Percentiles rank a stretch among this genome's conserved stretches.
phyloP scores from a whole-genome alignment of 1,284 basidiomycete genomes.

The Puccinia horiana region DNA sequence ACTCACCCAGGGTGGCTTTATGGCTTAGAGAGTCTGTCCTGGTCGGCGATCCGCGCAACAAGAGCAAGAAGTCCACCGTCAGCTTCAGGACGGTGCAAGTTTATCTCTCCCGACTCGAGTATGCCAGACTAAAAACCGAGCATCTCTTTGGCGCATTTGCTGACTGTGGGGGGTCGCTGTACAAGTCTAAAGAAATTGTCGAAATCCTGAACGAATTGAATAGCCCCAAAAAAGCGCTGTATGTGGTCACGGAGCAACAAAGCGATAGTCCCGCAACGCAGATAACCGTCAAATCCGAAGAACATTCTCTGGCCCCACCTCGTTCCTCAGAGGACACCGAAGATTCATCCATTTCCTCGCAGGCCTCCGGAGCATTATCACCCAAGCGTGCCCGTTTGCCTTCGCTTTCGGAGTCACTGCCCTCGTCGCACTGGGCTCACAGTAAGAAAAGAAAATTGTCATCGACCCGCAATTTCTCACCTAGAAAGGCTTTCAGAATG shows the following conservation, averaged over 20 bases:
- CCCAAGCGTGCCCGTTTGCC: background rate
- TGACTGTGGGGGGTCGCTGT: conserved; percentile 11
- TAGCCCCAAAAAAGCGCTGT: background rate
- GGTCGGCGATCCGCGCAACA: conserved; percentile 12
- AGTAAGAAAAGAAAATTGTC: conserved; percentile 8
- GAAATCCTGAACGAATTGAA: conserved; percentile 33
- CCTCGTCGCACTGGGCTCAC: background rate
- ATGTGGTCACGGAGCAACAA: background rate
- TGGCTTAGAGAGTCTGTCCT: conserved; percentile 45
- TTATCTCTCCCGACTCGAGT: conserved; percentile 47
- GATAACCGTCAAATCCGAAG: background rate
- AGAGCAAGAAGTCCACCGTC: conserved; percentile 33
- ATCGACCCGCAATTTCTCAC: background rate
- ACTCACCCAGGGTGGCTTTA: conserved; percentile 38
- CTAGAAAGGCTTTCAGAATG: background rate
- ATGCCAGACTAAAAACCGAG: conserved; percentile 34
- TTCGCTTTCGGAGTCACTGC: background rate
- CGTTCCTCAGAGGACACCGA: background rate
- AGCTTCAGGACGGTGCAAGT: conserved; percentile 47
- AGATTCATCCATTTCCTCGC: background rate
- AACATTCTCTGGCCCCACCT: background rate
- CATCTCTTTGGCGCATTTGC: conserved; percentile 18
- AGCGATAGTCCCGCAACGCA: too few species aligned
- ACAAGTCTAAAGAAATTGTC: conserved; percentile 26
- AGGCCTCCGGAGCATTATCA: background rate